phyloP scores from a whole-genome alignment of 257 asterid genomes.

The Penstemon newberryi region DNA sequence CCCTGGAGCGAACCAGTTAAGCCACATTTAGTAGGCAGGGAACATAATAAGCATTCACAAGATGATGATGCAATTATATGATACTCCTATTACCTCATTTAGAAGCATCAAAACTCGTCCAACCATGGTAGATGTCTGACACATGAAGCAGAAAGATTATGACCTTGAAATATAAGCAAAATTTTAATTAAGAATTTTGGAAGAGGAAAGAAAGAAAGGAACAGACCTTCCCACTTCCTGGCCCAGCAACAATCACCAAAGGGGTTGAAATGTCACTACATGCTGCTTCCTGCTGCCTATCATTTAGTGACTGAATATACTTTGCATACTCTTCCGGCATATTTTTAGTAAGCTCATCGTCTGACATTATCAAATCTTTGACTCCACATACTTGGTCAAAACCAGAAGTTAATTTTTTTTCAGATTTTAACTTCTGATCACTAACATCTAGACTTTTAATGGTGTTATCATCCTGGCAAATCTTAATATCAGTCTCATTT shows the following conservation, averaged over 20 bases:
- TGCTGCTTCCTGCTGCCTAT: conserved; percentile 93
- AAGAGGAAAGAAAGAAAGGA: not conserved
- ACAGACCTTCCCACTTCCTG: conserved; percentile 97
- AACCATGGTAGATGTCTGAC: conserved; percentile 98
- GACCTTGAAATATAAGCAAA: conserved; percentile 26
- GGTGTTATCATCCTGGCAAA: conserved; percentile 36
- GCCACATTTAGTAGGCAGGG: conserved; percentile 23
- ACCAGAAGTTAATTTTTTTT: conserved; percentile 30
- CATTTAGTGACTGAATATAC: conserved; percentile 71
- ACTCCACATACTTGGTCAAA: conserved; percentile 34
- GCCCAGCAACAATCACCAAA: conserved; percentile 93
- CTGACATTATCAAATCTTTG: conserved; percentile 32
- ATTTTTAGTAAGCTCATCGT: conserved; percentile 31
- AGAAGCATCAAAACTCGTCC: conserved; percentile 91
- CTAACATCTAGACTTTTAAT: conserved; percentile 26
- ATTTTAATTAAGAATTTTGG: conserved; percentile 16
- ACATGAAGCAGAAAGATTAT: conserved; percentile 36
- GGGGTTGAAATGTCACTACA: conserved; percentile 82
- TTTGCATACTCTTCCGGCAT: conserved; percentile 82
- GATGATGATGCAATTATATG: not conserved
- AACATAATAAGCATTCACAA: conserved; percentile 18
- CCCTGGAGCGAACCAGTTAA: conserved; percentile 52
- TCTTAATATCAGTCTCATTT: conserved; percentile 33
- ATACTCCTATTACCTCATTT: conserved; percentile 48
- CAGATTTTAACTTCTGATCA: conserved; percentile 35